Evolutionary conservation across 2,329 filamentous ascomycete species (phyloP), one percentile per base, ranked within the genome.

Genomic region (Chaetomium strumarium): DNA sequence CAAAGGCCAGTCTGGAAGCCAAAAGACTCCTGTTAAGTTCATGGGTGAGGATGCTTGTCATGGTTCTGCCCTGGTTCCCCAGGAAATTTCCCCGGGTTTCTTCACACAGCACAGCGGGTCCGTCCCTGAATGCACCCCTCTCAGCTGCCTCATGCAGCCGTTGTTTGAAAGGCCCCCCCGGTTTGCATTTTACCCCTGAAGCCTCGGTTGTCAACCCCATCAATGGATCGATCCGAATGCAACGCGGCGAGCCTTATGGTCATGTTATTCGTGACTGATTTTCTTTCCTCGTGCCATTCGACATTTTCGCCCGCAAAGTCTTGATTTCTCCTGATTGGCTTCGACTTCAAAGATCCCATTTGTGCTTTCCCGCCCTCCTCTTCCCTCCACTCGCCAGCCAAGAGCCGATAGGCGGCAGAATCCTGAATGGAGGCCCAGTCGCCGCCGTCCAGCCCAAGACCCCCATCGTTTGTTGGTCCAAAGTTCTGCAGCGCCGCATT

Each of bases 11-110:
- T 24, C 24, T 24, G 24, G 24, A 24, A 39, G 17, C 37, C 33
- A 5, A 37, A 17, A 47, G 17, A 12, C 16, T 43, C 29, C 29
- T 39, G 45, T 24, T n/a, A 39, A 39, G 30, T 17, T 14, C 29
- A 31, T 16, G 14, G 16, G 19, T 38, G 38, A 36, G 50, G 45
- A 16, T 20, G 33, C 24, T 19, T 31, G 39, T 12, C 51, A 53
- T 34, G 46, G 51, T 34, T 49, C 9, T 30, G 41, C 51, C 51
- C 40, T 39, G 36, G 14, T 53, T 41, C 51, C 51, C 51, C 51
- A 49, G 45, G 49, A 49, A 36, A 30, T 41, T 29, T 14, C 30
- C 50, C 46, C 51, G 11, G 16, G 14, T n/a, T 24, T 41, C n/a
- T 39, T 41, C 14, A 36, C 37, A 30, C 41, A 40, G 17, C 46